Evolutionary conservation across 176 grass and related monocot species (phyloP).

Genomic region (Rhynchospora pubera): DNA sequence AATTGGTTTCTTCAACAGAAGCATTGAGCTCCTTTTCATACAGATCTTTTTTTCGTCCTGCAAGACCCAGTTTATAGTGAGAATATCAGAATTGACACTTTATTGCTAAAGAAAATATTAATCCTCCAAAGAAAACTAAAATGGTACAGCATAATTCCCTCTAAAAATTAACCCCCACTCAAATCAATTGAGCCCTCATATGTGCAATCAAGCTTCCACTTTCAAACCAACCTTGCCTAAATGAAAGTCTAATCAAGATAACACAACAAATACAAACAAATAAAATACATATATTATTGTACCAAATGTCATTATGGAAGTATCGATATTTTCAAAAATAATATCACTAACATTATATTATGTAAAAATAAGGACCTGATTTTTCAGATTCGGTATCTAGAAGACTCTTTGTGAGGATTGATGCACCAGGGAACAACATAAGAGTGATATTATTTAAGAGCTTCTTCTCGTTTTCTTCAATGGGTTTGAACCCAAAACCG

Average conservation of each 20-base stretch:
- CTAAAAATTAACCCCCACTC: background rate
- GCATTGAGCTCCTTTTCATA: conserved; percentile 6
- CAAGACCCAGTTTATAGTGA: background rate
- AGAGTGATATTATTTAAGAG: conserved; percentile 62
- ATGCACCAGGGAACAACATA: conserved; percentile 89
- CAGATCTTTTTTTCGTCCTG: conserved; percentile 5
- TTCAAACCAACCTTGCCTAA: background rate
- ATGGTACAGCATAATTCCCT: background rate
- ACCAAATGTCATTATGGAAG: background rate
- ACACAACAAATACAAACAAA: background rate
- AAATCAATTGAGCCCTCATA: background rate
- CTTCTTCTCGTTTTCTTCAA: conserved; percentile 61
- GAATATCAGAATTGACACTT: conserved; percentile 8
- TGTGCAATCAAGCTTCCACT: background rate
- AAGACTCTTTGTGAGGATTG: conserved; percentile 76
- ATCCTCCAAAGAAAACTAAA: background rate
- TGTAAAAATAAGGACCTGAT: conserved; percentile 41
- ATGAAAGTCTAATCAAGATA: background rate
- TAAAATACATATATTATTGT: background rate
- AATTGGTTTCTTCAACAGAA: conserved; percentile 15
- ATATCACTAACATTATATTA: background rate
- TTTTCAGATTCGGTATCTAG: conserved; percentile 32
- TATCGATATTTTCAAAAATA: background rate
- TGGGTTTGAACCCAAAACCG: conserved; percentile 89
- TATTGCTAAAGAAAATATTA: background rate